Evolutionary conservation across 2,329 filamentous ascomycete genomes (phyloP).

Genomic region (Diaporthe australafricana): DNA sequence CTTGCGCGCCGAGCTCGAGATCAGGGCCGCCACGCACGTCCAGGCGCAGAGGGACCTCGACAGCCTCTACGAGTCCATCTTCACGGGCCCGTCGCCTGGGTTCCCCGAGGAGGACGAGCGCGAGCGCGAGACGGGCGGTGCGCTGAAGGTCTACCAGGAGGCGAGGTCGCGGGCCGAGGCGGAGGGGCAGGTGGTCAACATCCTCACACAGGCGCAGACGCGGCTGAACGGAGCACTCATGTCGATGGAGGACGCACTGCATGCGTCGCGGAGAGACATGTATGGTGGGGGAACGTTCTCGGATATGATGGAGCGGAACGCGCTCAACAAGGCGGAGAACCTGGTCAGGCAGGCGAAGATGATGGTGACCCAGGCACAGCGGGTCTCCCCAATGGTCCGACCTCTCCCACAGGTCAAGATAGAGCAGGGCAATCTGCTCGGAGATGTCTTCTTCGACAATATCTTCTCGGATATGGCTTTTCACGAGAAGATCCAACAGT

Average conservation of each 20-base stretch:
- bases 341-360: conserved; percentile 54
- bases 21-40: conserved; percentile 48
- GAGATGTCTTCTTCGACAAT: conserved; percentile 67
- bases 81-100: conserved; percentile 62
- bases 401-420: conserved; percentile 55
- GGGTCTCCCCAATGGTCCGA: conserved; percentile 51
- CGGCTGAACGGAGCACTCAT: conserved; percentile 49
- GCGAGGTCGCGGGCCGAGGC: conserved; percentile 50
- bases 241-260: conserved; percentile 56
- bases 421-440: conserved; percentile 58
- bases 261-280: conserved; percentile 57
- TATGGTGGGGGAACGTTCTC: conserved; percentile 60
- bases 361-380: conserved; percentile 53
- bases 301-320: conserved; percentile 66
- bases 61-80: conserved; percentile 64
- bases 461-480: conserved; percentile 64
- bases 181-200: conserved; percentile 54
- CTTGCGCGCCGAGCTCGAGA: conserved; percentile 51
- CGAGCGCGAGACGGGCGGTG: conserved; percentile 52
- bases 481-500: conserved; percentile 62
- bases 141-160: conserved; percentile 52
- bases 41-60: conserved; percentile 61
- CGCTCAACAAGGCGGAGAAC: conserved; percentile 60
- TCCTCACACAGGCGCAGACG: conserved; percentile 53
- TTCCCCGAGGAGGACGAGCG: conserved; percentile 64